These are phyloP conservation scores for Aechmea fasciata DNA, from an alignment of 176 grass and related monocot genomes.

Conservation along the genomic window DNA sequence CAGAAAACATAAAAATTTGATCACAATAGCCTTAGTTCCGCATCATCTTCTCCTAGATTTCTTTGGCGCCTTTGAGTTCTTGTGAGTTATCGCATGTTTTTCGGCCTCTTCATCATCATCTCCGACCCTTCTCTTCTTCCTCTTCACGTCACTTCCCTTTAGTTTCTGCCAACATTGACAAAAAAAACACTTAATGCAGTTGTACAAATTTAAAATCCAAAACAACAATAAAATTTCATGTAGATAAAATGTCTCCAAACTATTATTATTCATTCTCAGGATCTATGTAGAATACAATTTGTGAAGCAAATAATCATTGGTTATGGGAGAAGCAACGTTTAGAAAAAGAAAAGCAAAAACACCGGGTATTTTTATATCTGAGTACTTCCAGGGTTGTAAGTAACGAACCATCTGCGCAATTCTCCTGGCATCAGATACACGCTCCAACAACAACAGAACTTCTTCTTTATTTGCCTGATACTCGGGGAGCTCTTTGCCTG, in stretches of 20 bases:
- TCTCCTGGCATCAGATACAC: slow-evolving; percentile 57
- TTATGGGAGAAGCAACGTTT: neutral
- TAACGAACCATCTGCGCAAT: slow-evolving; percentile 47
- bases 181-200: neutral
- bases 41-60: slow-evolving; percentile 46
- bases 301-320: neutral
- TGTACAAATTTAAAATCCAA: neutral
- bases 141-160: slow-evolving; percentile 46
- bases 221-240: neutral
- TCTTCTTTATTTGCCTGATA: slow-evolving; percentile 35
- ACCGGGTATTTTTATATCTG: neutral
- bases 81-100: slow-evolving; percentile 14
- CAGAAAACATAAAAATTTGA: no score
- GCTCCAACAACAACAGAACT: slow-evolving; percentile 55
- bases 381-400: neutral
- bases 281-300: no score
- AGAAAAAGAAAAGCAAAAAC: neutral
- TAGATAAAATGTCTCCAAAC: neutral
- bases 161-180: slow-evolving; percentile 31
- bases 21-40: neutral
- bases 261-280: no score
- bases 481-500: slow-evolving; percentile 46
- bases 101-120: slow-evolving; percentile 54
- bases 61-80: slow-evolving; percentile 29
- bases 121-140: slow-evolving; percentile 36